Base-by-base conservation (phyloP, 2,329 filamentous ascomycete species). In the Colletotrichum nymphaeae region DNA sequence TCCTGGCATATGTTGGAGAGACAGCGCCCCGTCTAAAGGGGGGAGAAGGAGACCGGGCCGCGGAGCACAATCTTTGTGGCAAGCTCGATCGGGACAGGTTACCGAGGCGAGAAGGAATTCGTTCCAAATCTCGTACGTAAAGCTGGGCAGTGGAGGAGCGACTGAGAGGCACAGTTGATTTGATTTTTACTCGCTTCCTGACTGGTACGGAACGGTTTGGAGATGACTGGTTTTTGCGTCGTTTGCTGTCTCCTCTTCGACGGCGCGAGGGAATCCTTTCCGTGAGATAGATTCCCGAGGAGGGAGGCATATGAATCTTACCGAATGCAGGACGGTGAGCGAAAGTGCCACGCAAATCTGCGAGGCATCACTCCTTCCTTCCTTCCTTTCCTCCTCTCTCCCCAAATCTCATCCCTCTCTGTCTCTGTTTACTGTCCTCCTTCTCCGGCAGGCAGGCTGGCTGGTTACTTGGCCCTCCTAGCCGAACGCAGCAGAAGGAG, bases 11-110 rank as follows among this genome's bases (percentile, higher is more conserved):
- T 42, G 19, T 49, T 49, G 42, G 42, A 49, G 42, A 22, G 42
- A 49, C 42, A 49, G 19, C 19, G 37, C 35, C 26, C 30, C 3
- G n/a, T 55, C 28, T 8, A 55, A 30, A 58, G 35, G 28, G 24
- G 5, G 19, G 63, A 28, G 24, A 28, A 69, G 46, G 19, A 26
- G 30, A 22, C n/a, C 28, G 22, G 26, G 24, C 35, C 35, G 57
- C 37, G 58, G 49, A 37, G 35, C 30, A 24, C 28, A 35, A 2
- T 28, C 24, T n/a, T 32, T n/a, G 58, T 58, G 19, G 42, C 7
- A 49, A 42, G 69, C 68, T 73, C 14, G 70, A 64, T 69, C 59
- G 70, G 70, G 59, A 55, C 70, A 67, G 14, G 12, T 32, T 69
- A 35, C 70, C 70, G 59, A 30, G 35, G 66, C 59, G 60, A 35